These are phyloP conservation scores for Stenogyne calaminthoides DNA, from an alignment of 305 asterid species.

Conservation along the genomic window DNA sequence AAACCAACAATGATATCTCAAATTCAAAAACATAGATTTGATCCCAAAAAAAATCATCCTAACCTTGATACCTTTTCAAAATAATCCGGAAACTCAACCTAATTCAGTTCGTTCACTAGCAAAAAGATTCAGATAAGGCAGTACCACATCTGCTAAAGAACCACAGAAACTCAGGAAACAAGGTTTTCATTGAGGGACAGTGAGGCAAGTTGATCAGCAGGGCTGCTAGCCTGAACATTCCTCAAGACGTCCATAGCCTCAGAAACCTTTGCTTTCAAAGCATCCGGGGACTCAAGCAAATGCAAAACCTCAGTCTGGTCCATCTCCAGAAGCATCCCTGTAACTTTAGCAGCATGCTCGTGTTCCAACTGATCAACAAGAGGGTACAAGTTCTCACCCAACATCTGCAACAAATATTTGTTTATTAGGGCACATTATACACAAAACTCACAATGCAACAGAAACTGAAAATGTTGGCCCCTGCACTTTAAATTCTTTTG, in stretches of 20 bases:
- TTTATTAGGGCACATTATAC: neutral
- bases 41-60: neutral
- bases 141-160: neutral
- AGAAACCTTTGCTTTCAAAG: conserved; percentile 72
- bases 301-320: conserved; percentile 62
- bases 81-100: neutral
- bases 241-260: conserved; percentile 90
- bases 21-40: neutral
- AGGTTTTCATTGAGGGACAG: conserved; percentile 64
- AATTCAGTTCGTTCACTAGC: neutral
- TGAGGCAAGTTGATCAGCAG: conserved; percentile 70
- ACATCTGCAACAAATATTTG: conserved; percentile 34
- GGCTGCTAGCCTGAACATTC: conserved; percentile 51
- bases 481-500: neutral
- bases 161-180: conserved; percentile 48
- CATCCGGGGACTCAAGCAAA: conserved; percentile 76
- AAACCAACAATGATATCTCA: neutral
- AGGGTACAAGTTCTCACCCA: conserved; percentile 56
- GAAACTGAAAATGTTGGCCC: neutral
- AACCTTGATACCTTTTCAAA: neutral
- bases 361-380: conserved; percentile 61
- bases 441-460: neutral
- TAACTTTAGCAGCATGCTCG: conserved; percentile 59
- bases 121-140: neutral
- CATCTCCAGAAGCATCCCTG: conserved; percentile 62